Percentiles rank a stretch among this genome's conserved stretches.
Conservation (phyloP, 1,139 yeast genomes). For the Geotrichum aggregatum region DNA sequence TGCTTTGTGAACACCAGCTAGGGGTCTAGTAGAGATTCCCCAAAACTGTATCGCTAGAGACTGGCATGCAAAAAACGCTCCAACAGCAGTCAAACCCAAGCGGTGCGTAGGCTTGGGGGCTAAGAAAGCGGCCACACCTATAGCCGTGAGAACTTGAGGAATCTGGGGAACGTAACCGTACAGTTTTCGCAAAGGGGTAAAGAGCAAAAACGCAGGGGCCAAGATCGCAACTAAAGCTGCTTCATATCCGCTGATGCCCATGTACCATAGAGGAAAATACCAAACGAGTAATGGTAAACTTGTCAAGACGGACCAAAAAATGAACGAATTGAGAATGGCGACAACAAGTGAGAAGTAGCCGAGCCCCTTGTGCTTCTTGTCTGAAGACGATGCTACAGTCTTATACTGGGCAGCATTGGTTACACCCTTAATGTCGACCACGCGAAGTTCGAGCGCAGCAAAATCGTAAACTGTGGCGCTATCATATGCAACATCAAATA, state of each 20-base stretch:
- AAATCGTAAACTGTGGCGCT: constrained; percentile 74
- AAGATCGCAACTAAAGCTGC: constrained; percentile 57
- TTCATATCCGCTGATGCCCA: constrained; percentile 96
- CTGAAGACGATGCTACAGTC: constrained; percentile 14
- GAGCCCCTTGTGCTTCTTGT: constrained; percentile 32
- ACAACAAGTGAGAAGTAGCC: constrained; percentile 31
- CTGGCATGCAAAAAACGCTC: constrained; percentile 59
- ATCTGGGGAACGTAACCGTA: constrained; percentile 52
- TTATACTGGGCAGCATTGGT: constrained; percentile 29
- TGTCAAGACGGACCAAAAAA: constrained; percentile 81
- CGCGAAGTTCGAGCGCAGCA: constrained; percentile 48
- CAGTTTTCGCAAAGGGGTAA: constrained; percentile 50
- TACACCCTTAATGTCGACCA: constrained; percentile 41
- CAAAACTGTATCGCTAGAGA: constrained; percentile 60
- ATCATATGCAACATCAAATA: constrained; percentile 81
- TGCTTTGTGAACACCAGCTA: constrained; percentile 50
- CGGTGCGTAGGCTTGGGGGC: constrained; percentile 65
- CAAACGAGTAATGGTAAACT: constrained; percentile 82
- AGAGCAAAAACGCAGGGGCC: constrained; percentile 53
- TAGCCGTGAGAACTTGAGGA: constrained; percentile 53
- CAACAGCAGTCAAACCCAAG: constrained; percentile 61
- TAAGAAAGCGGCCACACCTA: constrained; percentile 74
- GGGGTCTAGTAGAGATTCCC: constrained; percentile 45
- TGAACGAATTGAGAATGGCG: constrained; percentile 42
- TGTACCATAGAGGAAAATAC: constrained; percentile 96